Evolutionary conservation across 495 filamentous ascomycete species (phyloP), one percentile per base, ranked within the genome.

Genomic region (Darksidea phi): DNA sequence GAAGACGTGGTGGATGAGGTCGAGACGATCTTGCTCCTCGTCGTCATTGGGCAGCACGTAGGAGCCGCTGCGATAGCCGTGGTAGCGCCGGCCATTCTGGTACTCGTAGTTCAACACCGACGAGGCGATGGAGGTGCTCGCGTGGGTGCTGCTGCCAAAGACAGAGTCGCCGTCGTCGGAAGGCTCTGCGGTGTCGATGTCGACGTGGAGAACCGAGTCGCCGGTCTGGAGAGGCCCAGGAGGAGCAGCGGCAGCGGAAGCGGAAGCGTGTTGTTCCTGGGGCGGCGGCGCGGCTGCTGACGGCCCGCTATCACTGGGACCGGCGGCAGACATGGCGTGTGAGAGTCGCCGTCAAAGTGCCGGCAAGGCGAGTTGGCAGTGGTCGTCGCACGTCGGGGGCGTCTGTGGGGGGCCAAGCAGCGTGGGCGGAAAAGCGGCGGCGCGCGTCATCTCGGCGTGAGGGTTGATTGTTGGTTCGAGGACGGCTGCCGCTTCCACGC

Each of bases 11-110:
- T 66, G 55, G 21, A 68, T 46, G n/a, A 60, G 58, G 61, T 57
- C 66, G 47, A 64, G 48, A 0, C 59, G 48, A 37, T 66, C 57
- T 23, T 59, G 48, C 53, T 65, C 57, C 32, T 50, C n/a, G n/a
- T 61, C 54, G 55, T 64, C 59, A 41, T 56, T 64, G 28, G 52
- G 53, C 24, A 63, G 51, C 12, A 48, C 15, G 46, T 64, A 67
- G 6, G 54, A 18, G 23, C 69, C 69, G 34, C 48, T 47, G 26
- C 58, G 53, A 34, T 71, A 68, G 34, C 55, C 61, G 42, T 71
- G 68, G 45, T 71, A 71, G 26, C 58, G 46, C 10, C 68, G 45
- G 10, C 68, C 66, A 28, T 71, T 66, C 17, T 62, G 50, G 50
- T 68, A 63, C 15, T 59, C 54, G 52, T 63, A 68, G 21, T 63